Evolutionary conservation across 495 filamentous ascomycete genomes (phyloP).

Genomic region (Trichoderma reesei): DNA sequence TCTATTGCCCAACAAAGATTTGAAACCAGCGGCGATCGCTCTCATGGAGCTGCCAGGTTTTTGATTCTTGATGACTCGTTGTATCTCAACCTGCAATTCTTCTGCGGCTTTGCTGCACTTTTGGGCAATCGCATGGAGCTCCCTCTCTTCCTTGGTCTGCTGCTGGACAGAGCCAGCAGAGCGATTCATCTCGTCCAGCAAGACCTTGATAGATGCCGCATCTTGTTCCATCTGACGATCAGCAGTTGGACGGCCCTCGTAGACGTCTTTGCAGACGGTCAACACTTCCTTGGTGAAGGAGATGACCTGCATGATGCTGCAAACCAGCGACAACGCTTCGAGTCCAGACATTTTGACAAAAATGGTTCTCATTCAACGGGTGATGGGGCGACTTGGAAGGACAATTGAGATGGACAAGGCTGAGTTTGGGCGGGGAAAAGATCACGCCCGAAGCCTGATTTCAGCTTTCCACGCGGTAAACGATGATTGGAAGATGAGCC

Average conservation of each 20-base stretch:
- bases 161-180: background rate
- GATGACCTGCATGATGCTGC: constrained; percentile 1
- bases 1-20: background rate
- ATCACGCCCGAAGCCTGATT: too few species aligned
- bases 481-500: too few species aligned
- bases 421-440: too few species aligned
- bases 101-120: background rate
- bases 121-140: background rate
- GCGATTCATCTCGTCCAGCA: background rate
- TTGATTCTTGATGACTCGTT: background rate
- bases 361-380: background rate
- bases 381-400: background rate
- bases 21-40: background rate
- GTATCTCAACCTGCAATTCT: background rate
- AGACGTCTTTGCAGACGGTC: background rate
- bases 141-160: background rate
- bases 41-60: background rate
- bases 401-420: background rate
- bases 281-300: background rate
- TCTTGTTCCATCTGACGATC: background rate
- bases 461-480: too few species aligned
- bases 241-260: background rate
- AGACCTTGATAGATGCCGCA: background rate
- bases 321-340: background rate
- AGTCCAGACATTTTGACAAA: background rate